Evolutionary conservation across 345 rosid genomes (phyloP), one percentile per base, ranked within the genome.

Genomic region (Theobroma cacao): DNA sequence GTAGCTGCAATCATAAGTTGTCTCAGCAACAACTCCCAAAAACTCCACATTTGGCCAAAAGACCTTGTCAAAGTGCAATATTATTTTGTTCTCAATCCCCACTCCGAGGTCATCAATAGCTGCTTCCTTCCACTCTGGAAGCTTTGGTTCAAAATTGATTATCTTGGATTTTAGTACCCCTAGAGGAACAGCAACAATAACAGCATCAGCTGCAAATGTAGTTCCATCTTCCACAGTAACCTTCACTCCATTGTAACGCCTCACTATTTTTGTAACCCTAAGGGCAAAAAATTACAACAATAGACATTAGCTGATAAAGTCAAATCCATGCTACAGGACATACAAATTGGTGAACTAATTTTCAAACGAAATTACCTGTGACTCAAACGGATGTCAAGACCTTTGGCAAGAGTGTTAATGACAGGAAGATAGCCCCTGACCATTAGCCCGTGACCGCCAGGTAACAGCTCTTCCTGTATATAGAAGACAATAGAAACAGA

Each of bases 11-110:
- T 86, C 87, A 79, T 94, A 96, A 14, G 99, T 80, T 13, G 99
- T 90, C 56, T 90, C 97, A 6, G 98, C 90, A 68, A 96, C 99
- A 31, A 96, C 95, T 56, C 99, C 98, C 67, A 96, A 84, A 84
- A 94, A 96, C 90, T 96, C 99, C 62, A 96, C 99, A 67, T 94
- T 94, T 11, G 99, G 98, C 98, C 99, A 96, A 79, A 96, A 96
- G 73, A 96, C 98, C 53, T 90, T 85, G 56, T 90, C 95, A 22
- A 96, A 96, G 75, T 91, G 96, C 79, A 94, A 77, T 26, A 86
- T 75, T 66, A 96, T 90, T 87, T 96, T 94, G 80, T 96, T 96
- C 86, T 96, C 98, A 63, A 91, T 89, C 38, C 99, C 99, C 80
- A 96, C 91, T 34, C 99, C 99, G 1, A 96, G 90, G 48, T 91